Base-by-base conservation (phyloP, 345 rosid species). In the Lepidium sativum region DNA sequence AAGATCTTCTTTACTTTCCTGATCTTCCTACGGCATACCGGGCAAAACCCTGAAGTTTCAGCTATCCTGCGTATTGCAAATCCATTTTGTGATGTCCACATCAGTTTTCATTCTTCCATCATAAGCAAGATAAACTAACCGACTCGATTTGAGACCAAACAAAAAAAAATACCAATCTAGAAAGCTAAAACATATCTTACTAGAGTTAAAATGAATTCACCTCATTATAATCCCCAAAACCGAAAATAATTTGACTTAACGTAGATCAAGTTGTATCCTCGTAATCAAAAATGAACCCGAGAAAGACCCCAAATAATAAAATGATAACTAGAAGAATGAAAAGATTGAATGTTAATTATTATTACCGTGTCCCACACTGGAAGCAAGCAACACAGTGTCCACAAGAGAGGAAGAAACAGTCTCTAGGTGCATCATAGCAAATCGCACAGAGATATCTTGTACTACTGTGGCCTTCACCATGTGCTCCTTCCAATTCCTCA, bases 321-420 rank as follows among this genome's bases (percentile, higher is more conserved):
- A 25, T 21, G 37, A 40, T 35, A 27, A 11, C 21, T 13, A 50
- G 27, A 50, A 23, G 17, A 54, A 9, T 15, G 14, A 34, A 44
- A 13, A 8, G 44, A 41, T 16, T 32, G 6, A 18, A 0, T 12
- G 61, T 18, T 4, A 27, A 5, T 31, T 59, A 29, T 25, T 38
- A 38, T 53, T 88, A 91, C 99, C 97, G 84, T 44, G 89, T 80
- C 74, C 97, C 97, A 50, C 99, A 95, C 6, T 72, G 91, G 72
- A 80, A 91, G 75, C 96, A 95, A 69, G 99, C 83, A 20, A 91
- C 85, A 55, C 95, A 95, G 69, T 91, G 97, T 38, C 99, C 99
- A 65, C 99, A 95, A 12, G 96, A 96, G 80, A 95, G 97, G 79
- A 95, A 94, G 78, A 91, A 95, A 78, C 99, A 91, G 72, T 86